Evolutionary conservation across 257 asterid species (phyloP), one percentile per base, ranked within the genome.

Genomic region (Nicotiana benthamiana): DNA sequence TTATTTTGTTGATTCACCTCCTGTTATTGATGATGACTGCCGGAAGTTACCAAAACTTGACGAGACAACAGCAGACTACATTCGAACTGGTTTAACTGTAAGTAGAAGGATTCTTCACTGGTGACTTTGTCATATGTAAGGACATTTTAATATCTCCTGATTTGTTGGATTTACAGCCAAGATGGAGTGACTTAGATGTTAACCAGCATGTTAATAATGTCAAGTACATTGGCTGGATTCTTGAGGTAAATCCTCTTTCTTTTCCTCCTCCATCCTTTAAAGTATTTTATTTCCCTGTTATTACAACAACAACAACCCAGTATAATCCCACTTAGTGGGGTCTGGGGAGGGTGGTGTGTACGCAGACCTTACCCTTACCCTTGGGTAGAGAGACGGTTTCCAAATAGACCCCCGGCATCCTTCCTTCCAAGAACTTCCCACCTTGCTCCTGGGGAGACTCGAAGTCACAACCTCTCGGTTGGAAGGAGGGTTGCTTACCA

Each of bases 181-280:
- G 86, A 83, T 95, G 99, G 99, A 87, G 91, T 30, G 99, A 93
- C 79, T 82, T 95, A 34, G 98, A 95, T 86, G 95, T 95, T 66
- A 95, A 95, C 85, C 97, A 90, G 82, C 99, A 93, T 83, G 98
- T 95, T 85, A 95, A 95, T 79, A 95, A 95, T 83, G 99, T 95
- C 75, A 95, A 95, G 83, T 93, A 95, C 74, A 86, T 95, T 70
- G 95, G 93, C 79, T 95, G 98, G 99, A 91, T 95, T 85, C 94
- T 95, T 62, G 99, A 95, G 99, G 98, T 95, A 83, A 81, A 72
- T 75, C n/a, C 20, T 63, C 26, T 57, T 1, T 11, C 15, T 6
- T 26, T 56, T 28, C 68, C 30, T 77, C 22, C 80, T 6, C 22
- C 46, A 40, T 57, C 53, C 11, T n/a, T n/a, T 16, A 7, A 77